These are phyloP conservation scores for Beauveria australis DNA, from an alignment of 2,329 filamentous ascomycete species.

Conservation along the genomic window DNA sequence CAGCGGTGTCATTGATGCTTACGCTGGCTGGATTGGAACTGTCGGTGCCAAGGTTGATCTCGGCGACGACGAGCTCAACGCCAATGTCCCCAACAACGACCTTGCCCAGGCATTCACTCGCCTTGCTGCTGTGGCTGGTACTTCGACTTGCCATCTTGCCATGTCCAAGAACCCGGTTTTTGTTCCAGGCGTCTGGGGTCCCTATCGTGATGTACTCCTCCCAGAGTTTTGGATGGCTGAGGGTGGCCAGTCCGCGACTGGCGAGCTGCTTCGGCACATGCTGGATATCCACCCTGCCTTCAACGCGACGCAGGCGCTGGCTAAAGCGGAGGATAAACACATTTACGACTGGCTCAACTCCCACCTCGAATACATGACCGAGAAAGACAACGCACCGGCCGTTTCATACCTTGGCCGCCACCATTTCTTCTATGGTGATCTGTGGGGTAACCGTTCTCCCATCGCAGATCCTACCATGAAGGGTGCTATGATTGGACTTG, in stretches of 20 bases:
- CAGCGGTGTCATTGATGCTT: constrained; percentile 95
- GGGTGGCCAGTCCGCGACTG: constrained; percentile 92
- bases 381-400: constrained; percentile 60
- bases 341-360: constrained; percentile 94
- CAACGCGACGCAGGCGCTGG: constrained; percentile 67
- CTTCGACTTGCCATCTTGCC: constrained; percentile 92
- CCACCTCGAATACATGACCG: constrained; percentile 69
- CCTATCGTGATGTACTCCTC: constrained; percentile 88
- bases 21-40: constrained; percentile 97
- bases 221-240: constrained; percentile 96
- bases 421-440: constrained; percentile 97
- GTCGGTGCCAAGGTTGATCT: constrained; percentile 93
- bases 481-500: constrained; percentile 78
- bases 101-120: constrained; percentile 88
- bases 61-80: constrained; percentile 55
- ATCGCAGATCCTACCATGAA: constrained; percentile 91
- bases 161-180: constrained; percentile 93
- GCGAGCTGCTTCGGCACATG: constrained; percentile 87
- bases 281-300: constrained; percentile 92
- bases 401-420: constrained; percentile 84
- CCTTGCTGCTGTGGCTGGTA: constrained; percentile 88
- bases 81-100: constrained; percentile 66
- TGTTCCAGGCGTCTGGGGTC: constrained; percentile 92
- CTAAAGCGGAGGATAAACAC: constrained; percentile 74
- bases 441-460: constrained; percentile 94